Evolutionary conservation across 805 yeast species (phyloP).

Genomic region (Clavispora phyllophila): DNA sequence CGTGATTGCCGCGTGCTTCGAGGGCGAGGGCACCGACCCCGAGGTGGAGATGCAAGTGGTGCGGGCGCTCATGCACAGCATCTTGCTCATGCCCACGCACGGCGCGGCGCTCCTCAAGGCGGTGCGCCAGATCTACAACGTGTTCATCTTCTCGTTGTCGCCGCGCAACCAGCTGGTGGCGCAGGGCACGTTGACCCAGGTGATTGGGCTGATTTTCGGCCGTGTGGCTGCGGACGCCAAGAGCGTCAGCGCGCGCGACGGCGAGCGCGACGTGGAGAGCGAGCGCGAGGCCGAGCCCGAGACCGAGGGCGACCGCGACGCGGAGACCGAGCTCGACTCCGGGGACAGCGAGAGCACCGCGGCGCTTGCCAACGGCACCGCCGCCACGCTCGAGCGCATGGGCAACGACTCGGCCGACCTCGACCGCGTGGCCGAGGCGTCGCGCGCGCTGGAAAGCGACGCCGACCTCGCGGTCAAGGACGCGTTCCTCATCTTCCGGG

Average conservation of each 20-base stretch:
- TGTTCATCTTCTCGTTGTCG: constrained; percentile 77
- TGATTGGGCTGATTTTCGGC: constrained; percentile 80
- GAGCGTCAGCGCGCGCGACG: too few species aligned
- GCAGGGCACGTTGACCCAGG: constrained; percentile 90
- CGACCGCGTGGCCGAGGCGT: constrained; percentile 45
- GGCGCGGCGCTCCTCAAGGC: constrained; percentile 87
- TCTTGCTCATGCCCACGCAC: constrained; percentile 80
- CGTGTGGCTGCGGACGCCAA: constrained; percentile 45
- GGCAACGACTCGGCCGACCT: constrained; percentile 50
- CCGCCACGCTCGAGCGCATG: constrained; percentile 43
- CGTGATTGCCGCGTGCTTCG: constrained; percentile 78
- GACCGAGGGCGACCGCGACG: constrained; percentile 7
- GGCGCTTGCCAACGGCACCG: not conserved
- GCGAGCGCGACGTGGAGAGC: constrained; percentile 7
- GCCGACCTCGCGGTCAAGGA: constrained; percentile 76
- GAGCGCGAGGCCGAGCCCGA: constrained; percentile 8
- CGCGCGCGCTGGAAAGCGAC: constrained; percentile 44
- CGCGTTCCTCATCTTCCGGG: constrained; percentile 87
- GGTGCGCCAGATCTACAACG: constrained; percentile 87
- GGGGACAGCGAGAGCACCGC: constrained; percentile 31
- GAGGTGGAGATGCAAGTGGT: constrained; percentile 88
- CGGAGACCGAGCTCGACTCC: constrained; percentile 7
- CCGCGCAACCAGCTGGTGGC: constrained; percentile 89
- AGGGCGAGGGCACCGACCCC: constrained; percentile 89
- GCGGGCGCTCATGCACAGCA: constrained; percentile 85